These are phyloP conservation scores for Neonectria neomacrospora DNA, from an alignment of 2,329 filamentous ascomycete species.

Conservation along the genomic window DNA sequence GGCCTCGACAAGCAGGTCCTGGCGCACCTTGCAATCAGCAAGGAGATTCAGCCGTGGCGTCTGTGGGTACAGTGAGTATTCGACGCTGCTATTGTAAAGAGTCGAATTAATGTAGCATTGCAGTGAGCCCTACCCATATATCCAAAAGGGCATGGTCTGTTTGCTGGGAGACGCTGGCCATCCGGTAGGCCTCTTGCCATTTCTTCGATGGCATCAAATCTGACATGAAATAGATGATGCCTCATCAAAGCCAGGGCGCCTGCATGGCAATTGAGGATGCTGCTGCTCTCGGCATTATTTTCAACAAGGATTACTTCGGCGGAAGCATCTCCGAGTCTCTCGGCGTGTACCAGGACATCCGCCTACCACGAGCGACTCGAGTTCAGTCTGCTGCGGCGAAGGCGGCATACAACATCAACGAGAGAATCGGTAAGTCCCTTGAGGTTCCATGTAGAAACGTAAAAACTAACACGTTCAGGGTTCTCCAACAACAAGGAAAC, in stretches of 20 bases:
- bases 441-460: accelerated
- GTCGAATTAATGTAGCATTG: not conserved
- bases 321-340: slow-evolving; percentile 62
- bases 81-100: too few species aligned
- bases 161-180: slow-evolving; percentile 75
- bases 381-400: slow-evolving; percentile 68
- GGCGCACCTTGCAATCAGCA: slow-evolving; percentile 67
- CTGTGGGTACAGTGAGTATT: slow-evolving; percentile 65
- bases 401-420: slow-evolving; percentile 70
- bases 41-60: slow-evolving; percentile 73
- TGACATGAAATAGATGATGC: slow-evolving; percentile 67
- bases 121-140: slow-evolving; percentile 66
- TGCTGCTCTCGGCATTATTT: slow-evolving; percentile 70
- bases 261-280: slow-evolving; percentile 77
- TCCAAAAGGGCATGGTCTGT: slow-evolving; percentile 62
- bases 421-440: slow-evolving; percentile 62
- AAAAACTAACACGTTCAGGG: slow-evolving; percentile 49
- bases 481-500: slow-evolving; percentile 70
- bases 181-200: slow-evolving; percentile 57
- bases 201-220: not conserved
- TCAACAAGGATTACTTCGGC: slow-evolving; percentile 58
- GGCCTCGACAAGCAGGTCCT: slow-evolving; percentile 68
- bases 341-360: slow-evolving; percentile 62
- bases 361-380: slow-evolving; percentile 64
- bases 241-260: slow-evolving; percentile 75